Base-by-base conservation (phyloP, 306 rosid species). In the Trichosanthes cucumerina region DNA sequence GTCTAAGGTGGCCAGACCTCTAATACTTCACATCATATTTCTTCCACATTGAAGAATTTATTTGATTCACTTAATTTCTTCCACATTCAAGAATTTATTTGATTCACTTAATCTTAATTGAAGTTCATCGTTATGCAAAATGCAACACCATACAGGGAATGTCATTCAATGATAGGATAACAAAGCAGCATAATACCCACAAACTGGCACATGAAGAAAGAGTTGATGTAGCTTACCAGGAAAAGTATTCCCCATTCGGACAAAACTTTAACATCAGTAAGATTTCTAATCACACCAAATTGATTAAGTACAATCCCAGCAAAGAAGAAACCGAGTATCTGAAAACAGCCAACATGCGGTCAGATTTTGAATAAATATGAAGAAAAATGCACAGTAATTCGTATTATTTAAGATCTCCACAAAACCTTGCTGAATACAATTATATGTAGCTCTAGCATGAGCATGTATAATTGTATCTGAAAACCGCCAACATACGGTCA, bases 241-340 rank as follows among this genome's bases (percentile, higher is more conserved):
- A 95, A 95, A 83, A 95, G 99, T 71, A 95, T 95, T 78, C 99
- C 99, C 99, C 97, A 92, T 81, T 95, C 99, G 31, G 99, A 95
- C 81, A 95, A 86, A 79, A 90, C 82, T 86, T 95, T 95, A 82
- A 95, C 97, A 86, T 95, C 99, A 52, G 86, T 85, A 70, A 95
- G 88, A 85, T 95, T 95, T 83, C 99, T 91, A 76, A 95, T 92
- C 88, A 92, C 90, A 73, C 97, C 97, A 90, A 95, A 88, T 78
- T 95, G 99, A 88, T 92, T 95, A 82, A 95, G 97, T 58, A 92
- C 85, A 79, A 95, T 87, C 77, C 99, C 99, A 31, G 97, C 97
- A 79, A 89, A 88, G 89, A 95, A 95, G 91, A 95, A 95, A 84
- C 99, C 99, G 38, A 95, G 97, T 77, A 95, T 95, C 99, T 95